Evolutionary conservation across 2,329 filamentous ascomycete genomes (phyloP).

Genomic region (Thermoascus crustaceus): DNA sequence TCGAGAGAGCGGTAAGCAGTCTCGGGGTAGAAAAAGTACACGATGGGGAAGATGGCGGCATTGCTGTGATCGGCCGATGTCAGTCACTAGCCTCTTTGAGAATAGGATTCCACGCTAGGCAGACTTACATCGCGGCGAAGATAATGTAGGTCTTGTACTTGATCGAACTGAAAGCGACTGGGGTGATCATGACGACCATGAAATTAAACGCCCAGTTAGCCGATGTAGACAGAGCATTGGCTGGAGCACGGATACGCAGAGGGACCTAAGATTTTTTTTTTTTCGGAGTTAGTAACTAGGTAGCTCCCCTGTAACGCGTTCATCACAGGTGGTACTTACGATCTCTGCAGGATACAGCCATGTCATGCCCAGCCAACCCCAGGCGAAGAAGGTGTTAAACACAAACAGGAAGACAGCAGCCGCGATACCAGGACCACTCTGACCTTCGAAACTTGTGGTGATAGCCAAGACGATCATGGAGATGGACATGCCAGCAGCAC

Average conservation of each 20-base stretch:
- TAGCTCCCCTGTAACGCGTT: no score
- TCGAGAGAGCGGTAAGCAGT: constrained; percentile 54
- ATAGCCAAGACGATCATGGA: constrained; percentile 56
- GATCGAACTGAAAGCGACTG: constrained; percentile 51
- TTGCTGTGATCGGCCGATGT: no score
- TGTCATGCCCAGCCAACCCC: constrained; percentile 53
- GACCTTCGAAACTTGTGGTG: constrained; percentile 28
- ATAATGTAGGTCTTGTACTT: constrained; percentile 50
- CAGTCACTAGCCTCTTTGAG: no score
- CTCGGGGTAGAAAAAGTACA: constrained; percentile 56
- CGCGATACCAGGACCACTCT: constrained; percentile 32
- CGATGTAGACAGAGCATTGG: constrained; percentile 56
- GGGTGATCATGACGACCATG: constrained; percentile 59
- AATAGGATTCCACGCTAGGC: no score
- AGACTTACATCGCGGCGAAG: constrained; percentile 45
- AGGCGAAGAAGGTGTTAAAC: constrained; percentile 55
- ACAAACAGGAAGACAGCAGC: constrained; percentile 51
- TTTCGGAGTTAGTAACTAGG: not conserved
- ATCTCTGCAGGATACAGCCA: constrained; percentile 58
- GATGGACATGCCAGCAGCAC: constrained; percentile 54
- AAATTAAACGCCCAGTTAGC: constrained; percentile 57
- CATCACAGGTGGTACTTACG: no score
- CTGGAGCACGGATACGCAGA: constrained; percentile 42
- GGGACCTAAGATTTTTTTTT: constrained; percentile 15
- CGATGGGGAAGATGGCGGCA: constrained; percentile 47